A percentile compares a stretch with the other conserved stretches of the same genome.
Conservation (phyloP, 371 early-diverging fungal genomes). For the Chytridium lagenaria region DNA sequence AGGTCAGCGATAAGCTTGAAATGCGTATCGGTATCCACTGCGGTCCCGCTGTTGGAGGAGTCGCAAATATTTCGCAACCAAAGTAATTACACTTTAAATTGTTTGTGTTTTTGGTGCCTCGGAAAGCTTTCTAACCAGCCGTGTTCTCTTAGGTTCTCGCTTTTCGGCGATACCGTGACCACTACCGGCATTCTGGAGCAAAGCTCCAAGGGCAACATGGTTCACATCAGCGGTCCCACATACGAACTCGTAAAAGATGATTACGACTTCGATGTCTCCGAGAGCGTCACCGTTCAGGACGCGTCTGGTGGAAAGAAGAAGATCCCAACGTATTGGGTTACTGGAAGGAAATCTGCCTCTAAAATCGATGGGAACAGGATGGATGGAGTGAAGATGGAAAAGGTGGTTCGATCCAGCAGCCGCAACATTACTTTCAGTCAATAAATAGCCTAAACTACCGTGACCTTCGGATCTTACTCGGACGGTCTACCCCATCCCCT, state of each 20-base stretch:
- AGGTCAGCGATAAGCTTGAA: constrained; percentile 34
- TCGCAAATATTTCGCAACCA: constrained; percentile 50
- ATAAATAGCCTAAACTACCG: no score
- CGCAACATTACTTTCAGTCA: no score
- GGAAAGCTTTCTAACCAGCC: not conserved
- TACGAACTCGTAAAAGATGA: constrained; percentile 40
- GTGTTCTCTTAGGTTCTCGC: constrained; percentile 39
- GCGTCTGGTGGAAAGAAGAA: constrained; percentile 6
- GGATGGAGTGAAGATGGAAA: no score
- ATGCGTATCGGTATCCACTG: constrained; percentile 54
- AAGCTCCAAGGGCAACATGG: constrained; percentile 41
- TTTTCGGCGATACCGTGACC: constrained; percentile 48
- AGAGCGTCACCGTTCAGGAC: constrained; percentile 10
- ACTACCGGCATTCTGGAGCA: constrained; percentile 47
- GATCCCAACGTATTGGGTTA: constrained; percentile 12
- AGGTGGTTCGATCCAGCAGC: no score
- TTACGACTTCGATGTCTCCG: constrained; percentile 34
- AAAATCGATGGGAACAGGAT: no score
- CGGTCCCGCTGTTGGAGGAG: constrained; percentile 51
- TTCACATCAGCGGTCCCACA: constrained; percentile 45
- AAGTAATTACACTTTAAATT: constrained; percentile 21
- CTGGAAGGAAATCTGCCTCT: constrained; percentile 16
- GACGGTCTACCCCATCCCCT: no score
- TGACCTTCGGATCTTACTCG: no score
- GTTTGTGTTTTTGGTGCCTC: not conserved